phyloP scores from a whole-genome alignment of 2,329 filamentous ascomycete genomes.

The Tolypocladium cylindrosporum region DNA sequence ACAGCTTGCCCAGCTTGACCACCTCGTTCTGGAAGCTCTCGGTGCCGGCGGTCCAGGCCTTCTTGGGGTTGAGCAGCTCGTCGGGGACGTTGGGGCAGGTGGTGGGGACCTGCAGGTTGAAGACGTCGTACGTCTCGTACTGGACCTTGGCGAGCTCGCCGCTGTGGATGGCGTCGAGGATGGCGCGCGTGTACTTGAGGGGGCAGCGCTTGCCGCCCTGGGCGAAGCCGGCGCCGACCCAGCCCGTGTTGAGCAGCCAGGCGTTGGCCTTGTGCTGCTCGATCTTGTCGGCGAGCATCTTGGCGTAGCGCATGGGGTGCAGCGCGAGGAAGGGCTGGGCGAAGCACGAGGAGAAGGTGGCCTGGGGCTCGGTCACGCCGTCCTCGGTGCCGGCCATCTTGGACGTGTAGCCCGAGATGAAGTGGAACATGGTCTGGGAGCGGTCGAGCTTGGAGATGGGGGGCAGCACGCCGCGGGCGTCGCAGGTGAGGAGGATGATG shows the following conservation, averaged over 20 bases:
- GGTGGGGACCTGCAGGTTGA: slow-evolving; percentile 96
- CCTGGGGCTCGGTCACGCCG: slow-evolving; percentile 91
- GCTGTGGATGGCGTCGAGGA: slow-evolving; percentile 95
- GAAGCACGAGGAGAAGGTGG: slow-evolving; percentile 98
- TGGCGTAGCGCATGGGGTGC: slow-evolving; percentile 97
- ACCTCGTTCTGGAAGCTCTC: slow-evolving; percentile 83
- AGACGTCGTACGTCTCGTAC: slow-evolving; percentile 91
- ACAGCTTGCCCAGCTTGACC: slow-evolving; percentile 78
- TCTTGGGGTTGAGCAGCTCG: slow-evolving; percentile 90
- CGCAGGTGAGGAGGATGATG: slow-evolving; percentile 97
- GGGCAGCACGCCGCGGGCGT: slow-evolving; percentile 91
- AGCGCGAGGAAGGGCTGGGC: slow-evolving; percentile 97
- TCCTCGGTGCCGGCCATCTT: slow-evolving; percentile 99
- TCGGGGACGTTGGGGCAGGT: slow-evolving; percentile 78
- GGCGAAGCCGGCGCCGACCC: slow-evolving; percentile 84
- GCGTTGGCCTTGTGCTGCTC: slow-evolving; percentile 89
- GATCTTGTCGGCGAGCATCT: slow-evolving; percentile 98
- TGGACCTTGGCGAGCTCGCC: slow-evolving; percentile 88
- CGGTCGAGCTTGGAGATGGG: slow-evolving; percentile 95
- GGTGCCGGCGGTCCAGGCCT: slow-evolving; percentile 75
- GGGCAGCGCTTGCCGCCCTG: slow-evolving; percentile 95
- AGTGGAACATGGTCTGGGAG: slow-evolving; percentile 99
- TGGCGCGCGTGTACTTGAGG: slow-evolving; percentile 96
- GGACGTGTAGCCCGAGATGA: slow-evolving; percentile 98
- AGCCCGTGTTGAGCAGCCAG: slow-evolving; percentile 97